Evolutionary conservation across 2,329 filamentous ascomycete species (phyloP), one percentile per base, ranked within the genome.

Genomic region (Diplodia seriata): DNA sequence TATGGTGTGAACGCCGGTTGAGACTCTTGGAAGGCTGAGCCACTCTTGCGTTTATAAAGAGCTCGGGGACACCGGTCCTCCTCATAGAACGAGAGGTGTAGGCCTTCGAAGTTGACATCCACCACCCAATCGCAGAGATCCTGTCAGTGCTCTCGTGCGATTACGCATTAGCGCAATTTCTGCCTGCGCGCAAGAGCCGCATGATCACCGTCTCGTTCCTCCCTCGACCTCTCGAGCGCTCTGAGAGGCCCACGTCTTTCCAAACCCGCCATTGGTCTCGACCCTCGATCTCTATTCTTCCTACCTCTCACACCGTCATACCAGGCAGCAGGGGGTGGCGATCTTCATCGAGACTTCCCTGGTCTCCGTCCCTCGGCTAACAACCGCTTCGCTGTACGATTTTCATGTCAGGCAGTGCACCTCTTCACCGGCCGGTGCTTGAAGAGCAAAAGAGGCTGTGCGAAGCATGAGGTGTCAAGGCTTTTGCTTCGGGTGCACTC

Each of bases 101-200:
- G 31, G 9, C 59, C 29, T 18, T 26, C 38, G 26, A 18, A 38
- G 20, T 63, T 38, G 59, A 63, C 47, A 9, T 38, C 47, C 26
- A 15, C 15, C n/a, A 18, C 8, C 59, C 43, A 50, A 53, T 51
- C 26, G 23, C 57, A 63, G 59, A 51, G 14, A 6, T n/a, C 59
- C 31, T 31, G 14, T 63, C 59, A 7, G 38, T 36, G 38, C 7
- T 31, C 43, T 43, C n/a, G 57, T 31, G 26, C 26, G 51, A 29
- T 33, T 29, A 55, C 57, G n/a, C 59, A 23, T 43, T 63, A 63
- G 47, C 59, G 59, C 59, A 33, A 33, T 51, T 51, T 63, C 59
- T 63, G 59, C 59, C 59, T 63, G 20, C 43, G 31, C 31, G 43
- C 47, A 63, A 38, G 59, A 31, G 26, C 57, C 57, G 36, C 55